Conservation (phyloP, 768 basidiomycete species). For the Suillus hirtellus region DNA sequence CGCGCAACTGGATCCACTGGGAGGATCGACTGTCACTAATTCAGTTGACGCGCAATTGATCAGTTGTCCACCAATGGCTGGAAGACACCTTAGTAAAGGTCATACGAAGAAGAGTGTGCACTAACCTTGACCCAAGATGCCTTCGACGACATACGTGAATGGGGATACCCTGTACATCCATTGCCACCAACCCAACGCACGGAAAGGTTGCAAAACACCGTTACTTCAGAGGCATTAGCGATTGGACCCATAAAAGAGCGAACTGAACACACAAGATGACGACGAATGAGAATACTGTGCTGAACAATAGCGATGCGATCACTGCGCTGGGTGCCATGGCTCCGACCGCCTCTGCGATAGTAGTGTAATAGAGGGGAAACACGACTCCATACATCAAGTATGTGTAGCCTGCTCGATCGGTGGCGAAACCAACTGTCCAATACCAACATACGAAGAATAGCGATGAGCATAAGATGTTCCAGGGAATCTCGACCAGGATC, state of each 20-base stretch:
- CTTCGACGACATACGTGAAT: conserved; percentile 53
- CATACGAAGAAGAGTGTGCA: background rate
- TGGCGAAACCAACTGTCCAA: conserved; percentile 44
- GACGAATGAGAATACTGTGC: conserved; percentile 40
- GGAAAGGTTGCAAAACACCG: conserved; percentile 49
- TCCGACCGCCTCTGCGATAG: conserved; percentile 43
- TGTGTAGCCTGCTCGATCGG: conserved; percentile 40
- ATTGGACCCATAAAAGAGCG: background rate
- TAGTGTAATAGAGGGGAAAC: conserved; percentile 46
- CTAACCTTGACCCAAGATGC: conserved; percentile 31
- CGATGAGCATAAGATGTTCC: conserved; percentile 41
- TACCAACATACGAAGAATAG: conserved; percentile 51
- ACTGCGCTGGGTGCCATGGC: conserved; percentile 42
- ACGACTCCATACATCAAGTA: conserved; percentile 39
- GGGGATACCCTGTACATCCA: conserved; percentile 47
- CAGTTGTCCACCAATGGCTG: conserved; percentile 42
- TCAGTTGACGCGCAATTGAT: conserved; percentile 55
- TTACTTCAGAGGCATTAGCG: conserved; percentile 30
- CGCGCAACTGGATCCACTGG: conserved; percentile 52
- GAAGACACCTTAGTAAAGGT: background rate
- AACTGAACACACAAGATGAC: conserved; percentile 40
- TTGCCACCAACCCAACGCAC: conserved; percentile 35
- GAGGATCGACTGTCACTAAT: conserved; percentile 52
- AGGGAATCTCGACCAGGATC: conserved; percentile 46
- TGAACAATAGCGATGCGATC: conserved; percentile 42